These are phyloP conservation scores for Penicillium macrosclerotiorum DNA, from an alignment of 495 filamentous ascomycete genomes.

Conservation along the genomic window DNA sequence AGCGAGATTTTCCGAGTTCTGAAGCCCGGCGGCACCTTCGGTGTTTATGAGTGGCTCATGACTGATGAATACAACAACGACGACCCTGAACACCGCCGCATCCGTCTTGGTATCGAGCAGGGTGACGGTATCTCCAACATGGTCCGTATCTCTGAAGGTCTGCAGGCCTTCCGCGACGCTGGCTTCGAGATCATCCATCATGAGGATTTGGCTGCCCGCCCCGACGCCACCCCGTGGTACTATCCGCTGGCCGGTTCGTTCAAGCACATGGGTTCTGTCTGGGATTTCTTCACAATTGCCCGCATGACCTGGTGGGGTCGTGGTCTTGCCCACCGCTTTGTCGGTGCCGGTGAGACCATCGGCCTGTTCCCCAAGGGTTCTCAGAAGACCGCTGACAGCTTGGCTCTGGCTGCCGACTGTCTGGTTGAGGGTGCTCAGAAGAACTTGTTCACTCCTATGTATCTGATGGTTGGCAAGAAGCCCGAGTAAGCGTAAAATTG, in stretches of 20 bases:
- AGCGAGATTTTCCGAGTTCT: conserved; percentile 90
- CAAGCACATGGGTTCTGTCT: conserved; percentile 74
- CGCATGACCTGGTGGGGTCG: conserved; percentile 90
- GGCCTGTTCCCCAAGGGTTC: conserved; percentile 79
- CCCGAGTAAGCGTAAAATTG: conserved; percentile 47
- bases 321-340: conserved; percentile 70
- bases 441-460: conserved; percentile 98
- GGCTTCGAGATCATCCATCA: conserved; percentile 84
- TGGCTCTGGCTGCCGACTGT: conserved; percentile 80
- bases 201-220: conserved; percentile 85
- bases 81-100: conserved; percentile 82
- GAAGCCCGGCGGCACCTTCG: conserved; percentile 94
- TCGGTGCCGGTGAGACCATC: conserved; percentile 73
- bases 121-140: conserved; percentile 99
- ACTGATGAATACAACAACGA: conserved; percentile 91
- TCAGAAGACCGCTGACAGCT: conserved; percentile 90
- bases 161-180: conserved; percentile 81
- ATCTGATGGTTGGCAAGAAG: conserved; percentile 96
- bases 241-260: conserved; percentile 84
- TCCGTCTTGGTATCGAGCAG: conserved; percentile 93
- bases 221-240: conserved; percentile 86
- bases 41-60: conserved; percentile 99
- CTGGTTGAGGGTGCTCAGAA: conserved; percentile 87
- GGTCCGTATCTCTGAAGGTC: conserved; percentile 82
- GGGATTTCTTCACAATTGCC: conserved; percentile 80